These are phyloP conservation scores for Cichorium intybus DNA, from an alignment of 140 eudicot species.

Conservation along the genomic window DNA sequence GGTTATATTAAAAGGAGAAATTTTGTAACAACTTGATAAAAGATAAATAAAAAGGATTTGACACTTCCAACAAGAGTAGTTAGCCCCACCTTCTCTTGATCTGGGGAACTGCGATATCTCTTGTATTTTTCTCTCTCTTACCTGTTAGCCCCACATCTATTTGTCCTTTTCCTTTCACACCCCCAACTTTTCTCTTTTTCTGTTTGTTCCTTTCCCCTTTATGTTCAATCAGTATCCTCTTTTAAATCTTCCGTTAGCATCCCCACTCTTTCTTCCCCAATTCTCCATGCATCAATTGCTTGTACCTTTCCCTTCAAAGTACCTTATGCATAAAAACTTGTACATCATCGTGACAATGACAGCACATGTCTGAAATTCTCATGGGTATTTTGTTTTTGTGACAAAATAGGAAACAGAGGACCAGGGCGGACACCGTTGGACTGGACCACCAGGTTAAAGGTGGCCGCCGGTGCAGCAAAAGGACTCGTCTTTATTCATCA, in stretches of 20 bases:
- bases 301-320: too few species aligned
- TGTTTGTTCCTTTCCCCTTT: conserved; percentile 12
- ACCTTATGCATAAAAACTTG: background rate
- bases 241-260: conserved; percentile 6
- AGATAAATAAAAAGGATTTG: background rate
- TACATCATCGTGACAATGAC: conserved; percentile 16
- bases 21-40: background rate
- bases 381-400: conserved; percentile 17
- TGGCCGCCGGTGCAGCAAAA: conserved; percentile 85
- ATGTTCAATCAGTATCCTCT: conserved; percentile 7
- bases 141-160: conserved; percentile 33
- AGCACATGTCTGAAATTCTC: conserved; percentile 2
- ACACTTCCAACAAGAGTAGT: conserved; percentile 5
- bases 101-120: conserved; percentile 25
- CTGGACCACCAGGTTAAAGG: conserved; percentile 94
- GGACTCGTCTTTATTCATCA: conserved; percentile 78
- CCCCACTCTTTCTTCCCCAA: background rate
- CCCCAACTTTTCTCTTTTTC: conserved; percentile 13
- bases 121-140: conserved; percentile 17
- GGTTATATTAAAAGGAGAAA: conserved; percentile 9
- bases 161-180: conserved; percentile 18
- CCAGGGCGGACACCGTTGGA: conserved; percentile 93
- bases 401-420: conserved; percentile 81
- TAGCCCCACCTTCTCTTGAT: conserved; percentile 27
- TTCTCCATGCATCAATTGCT: background rate